phyloP scores from a whole-genome alignment of 176 grass and related monocot genomes.

The Musa beccarii region DNA sequence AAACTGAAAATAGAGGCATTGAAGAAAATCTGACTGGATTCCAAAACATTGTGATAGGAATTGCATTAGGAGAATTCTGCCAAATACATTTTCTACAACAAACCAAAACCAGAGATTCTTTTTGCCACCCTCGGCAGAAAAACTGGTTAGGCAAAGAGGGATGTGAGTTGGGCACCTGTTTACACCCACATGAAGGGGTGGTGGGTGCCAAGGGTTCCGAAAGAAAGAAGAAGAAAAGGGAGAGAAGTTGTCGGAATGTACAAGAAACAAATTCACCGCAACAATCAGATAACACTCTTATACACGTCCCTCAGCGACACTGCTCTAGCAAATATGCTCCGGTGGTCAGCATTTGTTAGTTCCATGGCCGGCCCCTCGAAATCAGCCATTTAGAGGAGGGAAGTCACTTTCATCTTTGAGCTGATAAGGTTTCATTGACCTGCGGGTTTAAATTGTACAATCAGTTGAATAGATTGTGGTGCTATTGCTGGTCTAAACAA shows the following conservation, averaged over 20 bases:
- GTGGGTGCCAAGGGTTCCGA: background rate
- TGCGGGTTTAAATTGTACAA: background rate
- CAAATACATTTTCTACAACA: background rate
- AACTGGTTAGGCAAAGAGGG: background rate
- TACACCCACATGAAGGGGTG: background rate
- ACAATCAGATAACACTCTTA: background rate
- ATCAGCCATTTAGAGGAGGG: background rate
- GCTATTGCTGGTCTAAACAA: background rate
- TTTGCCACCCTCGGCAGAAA: background rate
- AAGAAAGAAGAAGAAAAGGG: background rate
- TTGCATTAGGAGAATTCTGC: background rate
- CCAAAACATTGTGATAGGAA: background rate
- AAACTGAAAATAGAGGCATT: too few relatives aligned
- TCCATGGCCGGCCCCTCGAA: too few relatives aligned
- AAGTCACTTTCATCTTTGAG: slow-evolving; percentile 11
- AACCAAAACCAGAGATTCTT: background rate
- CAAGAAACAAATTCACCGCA: background rate
- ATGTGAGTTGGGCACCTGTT: background rate
- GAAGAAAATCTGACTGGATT: background rate
- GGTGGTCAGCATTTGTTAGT: too few relatives aligned
- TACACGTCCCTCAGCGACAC: background rate
- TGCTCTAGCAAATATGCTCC: background rate
- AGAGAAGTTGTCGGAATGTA: background rate
- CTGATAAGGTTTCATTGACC: background rate
- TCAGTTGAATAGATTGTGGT: background rate